Conservation (phyloP, 768 basidiomycete genomes). For the Pilatotrama ljubarskyi region DNA sequence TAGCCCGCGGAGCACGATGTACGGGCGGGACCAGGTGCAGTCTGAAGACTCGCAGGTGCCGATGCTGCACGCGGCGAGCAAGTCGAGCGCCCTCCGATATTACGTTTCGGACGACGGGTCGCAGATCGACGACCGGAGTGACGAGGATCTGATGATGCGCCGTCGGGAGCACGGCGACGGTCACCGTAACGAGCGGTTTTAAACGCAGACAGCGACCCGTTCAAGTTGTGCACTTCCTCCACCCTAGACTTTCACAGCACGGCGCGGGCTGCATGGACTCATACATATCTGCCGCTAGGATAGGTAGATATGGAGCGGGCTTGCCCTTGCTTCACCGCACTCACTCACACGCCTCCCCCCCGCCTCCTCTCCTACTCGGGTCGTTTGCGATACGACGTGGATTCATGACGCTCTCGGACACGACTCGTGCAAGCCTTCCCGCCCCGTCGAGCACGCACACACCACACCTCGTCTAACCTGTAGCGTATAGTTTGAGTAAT, state of each 20-base stretch:
- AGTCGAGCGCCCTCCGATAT: conserved; percentile 56
- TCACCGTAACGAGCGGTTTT: conserved; percentile 17
- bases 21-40: conserved; percentile 44
- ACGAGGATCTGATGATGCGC: conserved; percentile 50
- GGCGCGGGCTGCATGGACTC: conserved; percentile 2
- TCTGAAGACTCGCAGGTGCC: conserved; percentile 59
- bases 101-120: conserved; percentile 49
- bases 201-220: not conserved
- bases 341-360: not conserved
- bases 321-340: not conserved
- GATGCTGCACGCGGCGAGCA: conserved; percentile 47
- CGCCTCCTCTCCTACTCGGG: not conserved
- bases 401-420: conserved; percentile 3
- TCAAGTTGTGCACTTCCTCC: not conserved
- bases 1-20: conserved; percentile 48
- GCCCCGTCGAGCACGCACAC: not conserved
- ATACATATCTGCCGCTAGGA: not conserved
- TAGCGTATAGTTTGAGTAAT: conserved; percentile 22
- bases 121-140: conserved; percentile 27
- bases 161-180: conserved; percentile 19
- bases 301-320: not conserved
- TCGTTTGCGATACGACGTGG: not conserved
- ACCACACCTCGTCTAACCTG: not conserved
- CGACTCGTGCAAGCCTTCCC: not conserved
- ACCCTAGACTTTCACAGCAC: not conserved